These are phyloP conservation scores for Tricholoma sp. DNA, from an alignment of 768 basidiomycete species.

Conservation along the genomic window DNA sequence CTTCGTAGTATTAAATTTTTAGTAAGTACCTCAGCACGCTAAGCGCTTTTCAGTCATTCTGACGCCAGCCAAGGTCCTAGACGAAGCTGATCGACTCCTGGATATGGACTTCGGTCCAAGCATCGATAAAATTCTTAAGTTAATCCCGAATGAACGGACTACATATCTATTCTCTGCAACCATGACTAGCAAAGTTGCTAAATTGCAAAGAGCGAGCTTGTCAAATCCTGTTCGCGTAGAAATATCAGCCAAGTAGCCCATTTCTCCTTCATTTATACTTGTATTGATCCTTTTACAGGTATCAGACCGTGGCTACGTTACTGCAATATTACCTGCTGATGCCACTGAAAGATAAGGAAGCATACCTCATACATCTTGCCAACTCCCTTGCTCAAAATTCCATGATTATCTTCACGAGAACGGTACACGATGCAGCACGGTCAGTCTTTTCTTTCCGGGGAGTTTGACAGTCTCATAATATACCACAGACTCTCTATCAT, in stretches of 20 bases:
- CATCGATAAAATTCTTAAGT: constrained; percentile 94
- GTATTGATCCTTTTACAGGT: constrained; percentile 44
- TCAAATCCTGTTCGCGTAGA: constrained; percentile 92
- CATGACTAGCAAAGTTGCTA: constrained; percentile 98
- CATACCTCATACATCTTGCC: constrained; percentile 81
- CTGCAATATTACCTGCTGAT: constrained; percentile 95
- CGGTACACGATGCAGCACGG: constrained; percentile 90
- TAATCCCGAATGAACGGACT: constrained; percentile 89
- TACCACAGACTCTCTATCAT: constrained; percentile 73
- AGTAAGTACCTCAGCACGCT: constrained; percentile 39
- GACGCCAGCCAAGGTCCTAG: constrained; percentile 65
- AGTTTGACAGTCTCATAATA: not conserved
- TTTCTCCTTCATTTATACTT: not conserved
- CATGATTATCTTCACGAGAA: constrained; percentile 94
- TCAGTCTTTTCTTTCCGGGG: constrained; percentile 20
- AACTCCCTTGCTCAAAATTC: constrained; percentile 90
- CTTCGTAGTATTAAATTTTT: constrained; percentile 82
- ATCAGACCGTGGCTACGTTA: constrained; percentile 93
- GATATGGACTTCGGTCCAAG: constrained; percentile 96
- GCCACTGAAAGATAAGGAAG: constrained; percentile 88
- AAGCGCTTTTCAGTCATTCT: not conserved
- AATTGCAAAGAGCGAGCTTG: constrained; percentile 91
- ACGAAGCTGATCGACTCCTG: constrained; percentile 92
- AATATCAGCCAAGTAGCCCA: constrained; percentile 77
- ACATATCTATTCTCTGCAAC: constrained; percentile 98